A percentile compares a stretch with the other conserved stretches of the same genome.
Evolutionary conservation across 768 basidiomycete species (phyloP).

Genomic region (Obba rivulosa): DNA sequence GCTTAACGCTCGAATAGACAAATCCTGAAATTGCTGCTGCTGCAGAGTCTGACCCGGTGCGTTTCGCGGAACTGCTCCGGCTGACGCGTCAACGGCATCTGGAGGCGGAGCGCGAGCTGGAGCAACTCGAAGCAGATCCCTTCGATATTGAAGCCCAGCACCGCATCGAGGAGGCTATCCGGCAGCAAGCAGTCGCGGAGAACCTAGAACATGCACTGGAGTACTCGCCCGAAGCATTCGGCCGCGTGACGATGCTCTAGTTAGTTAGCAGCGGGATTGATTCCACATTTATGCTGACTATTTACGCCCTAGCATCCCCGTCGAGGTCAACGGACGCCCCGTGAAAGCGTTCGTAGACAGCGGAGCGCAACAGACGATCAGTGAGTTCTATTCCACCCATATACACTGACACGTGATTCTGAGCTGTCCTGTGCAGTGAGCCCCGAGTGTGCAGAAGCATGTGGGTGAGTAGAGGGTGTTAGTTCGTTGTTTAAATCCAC

Average conservation of each 20-base stretch:
- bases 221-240: slow-evolving; percentile 90
- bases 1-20: slow-evolving; percentile 37
- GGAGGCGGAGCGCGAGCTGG: slow-evolving; percentile 57
- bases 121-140: slow-evolving; percentile 77
- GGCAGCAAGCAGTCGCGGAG: slow-evolving; percentile 84
- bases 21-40: slow-evolving; percentile 83
- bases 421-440: slow-evolving; percentile 52
- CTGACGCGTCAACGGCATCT: slow-evolving; percentile 54
- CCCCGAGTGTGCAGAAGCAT: slow-evolving; percentile 85
- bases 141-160: slow-evolving; percentile 89
- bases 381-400: slow-evolving; percentile 39
- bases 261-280: too few relatives aligned
- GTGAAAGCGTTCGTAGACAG: slow-evolving; percentile 98
- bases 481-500: neutral
- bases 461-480: slow-evolving; percentile 54
- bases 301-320: slow-evolving; percentile 55
- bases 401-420: neutral
- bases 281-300: too few relatives aligned
- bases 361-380: slow-evolving; percentile 95
- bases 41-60: slow-evolving; percentile 56
- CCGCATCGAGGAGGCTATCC: slow-evolving; percentile 90
- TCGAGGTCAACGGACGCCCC: slow-evolving; percentile 87
- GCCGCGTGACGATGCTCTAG: slow-evolving; percentile 96
- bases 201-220: slow-evolving; percentile 94
- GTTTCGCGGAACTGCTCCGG: slow-evolving; percentile 70